Evolutionary conservation across 495 filamentous ascomycete genomes (phyloP), one percentile per base, ranked within the genome.

Genomic region (Neurospora intermedia): DNA sequence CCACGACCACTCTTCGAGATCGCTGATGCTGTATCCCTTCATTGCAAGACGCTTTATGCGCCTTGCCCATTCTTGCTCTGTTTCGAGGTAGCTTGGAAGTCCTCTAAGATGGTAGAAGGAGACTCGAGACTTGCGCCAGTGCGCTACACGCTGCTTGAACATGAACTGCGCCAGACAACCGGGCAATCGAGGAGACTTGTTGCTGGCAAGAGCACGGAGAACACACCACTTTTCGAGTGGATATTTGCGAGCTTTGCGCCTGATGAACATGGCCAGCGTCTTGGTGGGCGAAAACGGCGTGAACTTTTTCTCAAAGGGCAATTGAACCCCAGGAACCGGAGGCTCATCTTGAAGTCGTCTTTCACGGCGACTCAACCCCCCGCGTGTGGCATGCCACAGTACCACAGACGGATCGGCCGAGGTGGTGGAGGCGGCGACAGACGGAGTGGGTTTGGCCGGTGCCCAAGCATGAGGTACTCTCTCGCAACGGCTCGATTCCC

Each of bases 1-100:
- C 83, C 82, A 84, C 45, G 79, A 75, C 84, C 83, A 85, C 71
- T 81, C 79, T 45, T 76, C 75, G 38, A 84, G 42, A 38, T 82
- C 75, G 35, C 54, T 74, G 7, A 76, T 73, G 70, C 77, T 74
- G 6, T 81, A 80, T 48, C 74, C 78, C 31, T 43, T 13, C 2
- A 66, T 40, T 43, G 73, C 78, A 16, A 83, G 45, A 45, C 71
- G 59, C 8, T 75, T 72, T 23, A 82, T 69, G 6, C 77, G 77
- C 10, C 76, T 70, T 7, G 69, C 73, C 84, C 82, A 84, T 11
- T 79, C 77, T 2, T 71, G 70, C 35, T 78, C 72, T 41, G 45
- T 71, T 23, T 71, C 71, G 27, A 84, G 71, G 41, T 74, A 69
- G 1, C 40, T 23, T 35, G 72, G 72, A 18, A 77, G 74, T 54